A percentile compares a stretch with the other conserved stretches of the same genome.
Conservation (phyloP, 2,329 filamentous ascomycete genomes). For the Fonsecaea erecta region DNA sequence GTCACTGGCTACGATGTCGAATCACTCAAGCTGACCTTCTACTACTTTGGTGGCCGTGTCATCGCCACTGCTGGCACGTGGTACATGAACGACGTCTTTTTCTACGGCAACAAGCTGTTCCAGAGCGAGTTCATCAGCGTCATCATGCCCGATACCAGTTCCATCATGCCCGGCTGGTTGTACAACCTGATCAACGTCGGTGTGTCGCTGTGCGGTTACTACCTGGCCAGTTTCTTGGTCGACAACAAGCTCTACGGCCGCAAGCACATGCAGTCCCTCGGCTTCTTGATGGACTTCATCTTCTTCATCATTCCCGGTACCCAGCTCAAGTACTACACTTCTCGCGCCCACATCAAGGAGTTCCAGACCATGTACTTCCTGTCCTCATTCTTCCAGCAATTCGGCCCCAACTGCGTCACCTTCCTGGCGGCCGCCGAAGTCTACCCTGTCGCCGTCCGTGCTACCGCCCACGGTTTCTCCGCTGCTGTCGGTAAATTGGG, state of each 20-base stretch:
- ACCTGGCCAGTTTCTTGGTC: constrained; percentile 81
- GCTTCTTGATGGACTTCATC: constrained; percentile 91
- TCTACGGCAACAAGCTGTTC: constrained; percentile 99
- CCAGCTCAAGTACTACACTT: constrained; percentile 81
- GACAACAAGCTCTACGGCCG: constrained; percentile 97
- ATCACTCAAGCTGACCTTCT: constrained; percentile 77
- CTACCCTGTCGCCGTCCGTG: constrained; percentile 92
- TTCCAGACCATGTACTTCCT: constrained; percentile 98
- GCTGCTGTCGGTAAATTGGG: constrained; percentile 88
- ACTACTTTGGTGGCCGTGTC: constrained; percentile 82
- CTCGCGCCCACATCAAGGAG: constrained; percentile 70
- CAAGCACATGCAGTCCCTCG: constrained; percentile 94
- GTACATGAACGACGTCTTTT: constrained; percentile 98
- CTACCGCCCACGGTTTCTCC: constrained; percentile 92
- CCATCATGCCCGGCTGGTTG: constrained; percentile 84
- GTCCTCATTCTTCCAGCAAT: constrained; percentile 98
- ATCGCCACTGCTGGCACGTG: constrained; percentile 85
- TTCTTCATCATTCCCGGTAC: constrained; percentile 92
- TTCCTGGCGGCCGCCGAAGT: constrained; percentile 96
- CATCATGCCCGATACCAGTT: constrained; percentile 69
- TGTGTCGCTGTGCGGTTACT: constrained; percentile 86
- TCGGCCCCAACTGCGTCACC: constrained; percentile 93
- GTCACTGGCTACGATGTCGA: constrained; percentile 92
- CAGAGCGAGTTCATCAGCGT: constrained; percentile 87
- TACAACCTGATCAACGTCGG: constrained; percentile 93